Percentiles rank a stretch among this genome's conserved stretches.
Evolutionary conservation across 208 protist genomes (phyloP).

Genomic region (Crithidia expoeki): DNA sequence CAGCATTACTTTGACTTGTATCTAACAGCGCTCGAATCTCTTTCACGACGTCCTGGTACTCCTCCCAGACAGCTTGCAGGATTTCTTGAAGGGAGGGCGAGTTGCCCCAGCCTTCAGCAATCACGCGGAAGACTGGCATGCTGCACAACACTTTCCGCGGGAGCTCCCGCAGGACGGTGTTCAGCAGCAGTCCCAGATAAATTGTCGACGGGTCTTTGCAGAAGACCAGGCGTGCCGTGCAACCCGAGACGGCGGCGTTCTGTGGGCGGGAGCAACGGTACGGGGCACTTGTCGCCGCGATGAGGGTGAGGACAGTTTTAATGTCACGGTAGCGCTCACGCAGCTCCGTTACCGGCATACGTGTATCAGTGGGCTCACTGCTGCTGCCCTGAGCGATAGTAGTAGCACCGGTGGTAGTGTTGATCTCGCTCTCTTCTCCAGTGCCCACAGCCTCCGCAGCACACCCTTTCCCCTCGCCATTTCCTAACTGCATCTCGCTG

Average conservation of each 20-base stretch:
- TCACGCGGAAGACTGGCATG: conserved; percentile 55
- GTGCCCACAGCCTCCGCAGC: too few relatives aligned
- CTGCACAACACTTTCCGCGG: conserved; percentile 50
- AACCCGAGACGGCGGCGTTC: conserved; percentile 45
- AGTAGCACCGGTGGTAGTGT: too few relatives aligned
- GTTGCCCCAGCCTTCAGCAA: conserved; percentile 77
- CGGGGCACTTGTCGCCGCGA: conserved; percentile 54
- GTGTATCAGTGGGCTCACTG: neutral
- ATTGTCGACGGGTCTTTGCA: conserved; percentile 74
- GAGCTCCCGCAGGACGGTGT: conserved; percentile 45
- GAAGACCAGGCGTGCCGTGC: conserved; percentile 67
- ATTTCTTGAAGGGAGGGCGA: conserved; percentile 55
- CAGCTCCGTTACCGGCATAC: conserved; percentile 22
- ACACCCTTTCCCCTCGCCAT: too few relatives aligned
- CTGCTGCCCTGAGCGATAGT: neutral
- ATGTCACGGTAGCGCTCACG: conserved; percentile 46
- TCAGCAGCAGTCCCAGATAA: conserved; percentile 78
- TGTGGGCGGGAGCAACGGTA: conserved; percentile 65
- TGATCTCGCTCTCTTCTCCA: too few relatives aligned
- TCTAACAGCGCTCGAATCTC: conserved; percentile 25
- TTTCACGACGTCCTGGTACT: conserved; percentile 41
- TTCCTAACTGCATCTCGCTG: neutral
- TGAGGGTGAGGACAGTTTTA: conserved; percentile 54
- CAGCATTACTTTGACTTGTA: neutral
- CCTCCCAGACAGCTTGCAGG: conserved; percentile 45